Base-by-base conservation (phyloP, 345 rosid genomes). In the Hypericum perforatum region DNA sequence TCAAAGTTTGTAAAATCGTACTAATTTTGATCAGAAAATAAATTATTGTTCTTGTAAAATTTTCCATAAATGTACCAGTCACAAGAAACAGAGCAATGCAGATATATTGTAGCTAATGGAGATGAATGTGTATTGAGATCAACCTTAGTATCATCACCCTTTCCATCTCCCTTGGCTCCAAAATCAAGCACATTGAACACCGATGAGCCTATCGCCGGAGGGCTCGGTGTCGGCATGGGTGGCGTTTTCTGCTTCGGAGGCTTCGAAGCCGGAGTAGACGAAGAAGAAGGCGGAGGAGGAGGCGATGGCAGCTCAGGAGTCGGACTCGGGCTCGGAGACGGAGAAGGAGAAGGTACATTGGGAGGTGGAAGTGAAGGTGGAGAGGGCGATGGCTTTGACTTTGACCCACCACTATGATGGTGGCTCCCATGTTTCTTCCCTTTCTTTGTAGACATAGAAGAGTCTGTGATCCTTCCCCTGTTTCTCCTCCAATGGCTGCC, bases 81-180 rank as follows among this genome's bases (percentile, higher is more conserved):
- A 6, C 14, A 13, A 46, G 50, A 12, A 16, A 46, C 15, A 6
- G 7, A 14, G 22, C 10, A 6, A 10, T 32, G 22, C 48, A 45
- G 48, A 46, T 7, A 11, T 46, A 32, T 22, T 3, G 29, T 3
- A 46, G 14, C 14, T 6, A 46, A 13, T 46, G 8, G 32, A 46
- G 9, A 7, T 8, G n/a, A 16, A 44, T 16, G 51, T 55, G 43
- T 62, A 36, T 52, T 32, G 50, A 61, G 45, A 36, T 0, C 62
- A 55, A 84, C 98, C 98, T 86, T 62, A 37, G 98, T 87, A 62
- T 91, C 98, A 64, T 91, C 98, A 14, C 66, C 70, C 69, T 66
- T 76, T 40, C 96, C 96, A 63, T 87, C 80, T 32, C 97, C 97
- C 62, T 73, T 79, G 43, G 97, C 97, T 8, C 96, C 96, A 65